Evolutionary conservation across 1,139 yeast species (phyloP).

Genomic region (Lizanozyma gosingica): DNA sequence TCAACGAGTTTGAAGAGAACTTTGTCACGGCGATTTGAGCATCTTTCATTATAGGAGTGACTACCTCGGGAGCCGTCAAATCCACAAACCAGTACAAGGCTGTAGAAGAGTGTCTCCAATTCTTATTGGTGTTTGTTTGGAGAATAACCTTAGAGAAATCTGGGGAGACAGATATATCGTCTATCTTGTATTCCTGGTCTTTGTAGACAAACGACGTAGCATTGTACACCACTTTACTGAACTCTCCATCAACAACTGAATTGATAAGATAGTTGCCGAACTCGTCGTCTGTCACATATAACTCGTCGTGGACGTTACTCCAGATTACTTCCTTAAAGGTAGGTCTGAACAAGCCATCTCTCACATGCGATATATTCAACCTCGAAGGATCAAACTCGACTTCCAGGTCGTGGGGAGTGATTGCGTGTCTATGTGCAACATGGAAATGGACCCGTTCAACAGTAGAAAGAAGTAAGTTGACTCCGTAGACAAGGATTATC

Average conservation of each 20-base stretch:
- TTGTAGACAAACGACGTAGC: slow-evolving; percentile 36
- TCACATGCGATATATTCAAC: neutral
- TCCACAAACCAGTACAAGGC: slow-evolving; percentile 62
- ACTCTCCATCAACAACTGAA: slow-evolving; percentile 42
- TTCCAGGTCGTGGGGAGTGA: no score
- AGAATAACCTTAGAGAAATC: slow-evolving; percentile 49
- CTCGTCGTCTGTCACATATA: slow-evolving; percentile 7
- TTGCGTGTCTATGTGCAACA: no score
- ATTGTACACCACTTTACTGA: slow-evolving; percentile 37
- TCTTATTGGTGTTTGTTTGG: slow-evolving; percentile 38
- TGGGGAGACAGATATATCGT: slow-evolving; percentile 53
- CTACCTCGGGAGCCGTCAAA: slow-evolving; percentile 17
- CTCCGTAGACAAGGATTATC: neutral
- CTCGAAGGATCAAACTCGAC: neutral
- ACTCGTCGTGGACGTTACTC: neutral
- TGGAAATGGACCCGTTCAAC: neutral
- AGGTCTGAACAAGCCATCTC: neutral
- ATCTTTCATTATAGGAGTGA: slow-evolving; percentile 32
- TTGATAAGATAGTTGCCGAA: slow-evolving; percentile 30
- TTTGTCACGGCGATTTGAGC: slow-evolving; percentile 22
- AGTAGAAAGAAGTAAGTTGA: neutral
- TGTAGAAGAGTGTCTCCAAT: slow-evolving; percentile 71
- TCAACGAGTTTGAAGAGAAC: slow-evolving; percentile 69
- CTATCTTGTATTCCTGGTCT: slow-evolving; percentile 36
- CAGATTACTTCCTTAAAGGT: neutral